Base-by-base conservation (phyloP, 2,329 filamentous ascomycete genomes). In the Pezicula rhizophila region DNA sequence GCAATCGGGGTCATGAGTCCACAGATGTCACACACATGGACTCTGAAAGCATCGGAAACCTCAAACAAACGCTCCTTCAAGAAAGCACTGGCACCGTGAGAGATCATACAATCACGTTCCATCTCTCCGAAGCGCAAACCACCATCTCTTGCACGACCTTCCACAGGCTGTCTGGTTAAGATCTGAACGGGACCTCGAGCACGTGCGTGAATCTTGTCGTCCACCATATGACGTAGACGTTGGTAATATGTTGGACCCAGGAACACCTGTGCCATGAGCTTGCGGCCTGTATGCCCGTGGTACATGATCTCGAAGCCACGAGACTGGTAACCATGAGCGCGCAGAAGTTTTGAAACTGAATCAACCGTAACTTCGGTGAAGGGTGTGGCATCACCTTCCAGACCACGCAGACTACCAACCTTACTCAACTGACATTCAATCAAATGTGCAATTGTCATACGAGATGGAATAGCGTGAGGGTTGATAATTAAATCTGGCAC, bases 101-200 rank as follows among this genome's bases (percentile, higher is more conserved):
- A 90, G 75, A 99, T 99, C 93, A 99, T 99, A 69, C 93, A 99
- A 81, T 99, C 95, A 74, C 95, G 92, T 72, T 99, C 95, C 93
- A 99, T 99, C 77, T 99, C 93, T 84, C 93, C 93, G 82, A 99
- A 99, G 66, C 95, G 92, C 40, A 99, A 79, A 76, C 93, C 93
- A 79, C 93, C 93, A 67, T 99, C 95, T 70, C 95, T 79, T 3
- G 93, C 93, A 81, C 95, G 88, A 86, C 93, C 93, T 72, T 99
- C 93, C 12, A 99, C 93, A 15, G 93, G 93, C 70, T 99, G 93
- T 50, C 95, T 80, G 2, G 93, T 99, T 73, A 99, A 81, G 64
- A 99, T 99, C 71, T 99, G 93, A 18, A 96, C 88, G 1, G 93
- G 93, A 33, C 95, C 93, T 66, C 93, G 86, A 12, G 95, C 93